Evolutionary conservation across 179 eudicot species (phyloP).

Genomic region (Beta corolliflora): DNA sequence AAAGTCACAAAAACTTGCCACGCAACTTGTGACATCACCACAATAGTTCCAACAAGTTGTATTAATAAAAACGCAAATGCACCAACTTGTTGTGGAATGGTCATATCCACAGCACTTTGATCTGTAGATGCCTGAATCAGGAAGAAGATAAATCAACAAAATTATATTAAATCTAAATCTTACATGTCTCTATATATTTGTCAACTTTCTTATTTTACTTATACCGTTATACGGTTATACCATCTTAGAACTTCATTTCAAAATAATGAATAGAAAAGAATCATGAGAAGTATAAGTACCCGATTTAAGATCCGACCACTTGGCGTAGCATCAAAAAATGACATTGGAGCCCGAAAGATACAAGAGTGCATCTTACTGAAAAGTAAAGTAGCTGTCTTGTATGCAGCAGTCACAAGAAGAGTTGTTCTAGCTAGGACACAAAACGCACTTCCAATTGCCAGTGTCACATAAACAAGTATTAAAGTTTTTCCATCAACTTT

Average conservation of each 20-base stretch:
- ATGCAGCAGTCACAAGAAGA: conserved; percentile 42
- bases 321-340: conserved; percentile 72
- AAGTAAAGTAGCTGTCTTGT: conserved; percentile 56
- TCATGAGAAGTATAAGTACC: conserved; percentile 33
- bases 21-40: conserved; percentile 74
- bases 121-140: conserved; percentile 68
- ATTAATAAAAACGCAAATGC: conserved; percentile 52
- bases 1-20: conserved; percentile 89
- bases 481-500: conserved; percentile 51
- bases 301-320: conserved; percentile 66
- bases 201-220: too few species aligned
- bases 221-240: too few species aligned
- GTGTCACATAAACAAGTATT: conserved; percentile 57
- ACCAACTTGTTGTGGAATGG: conserved; percentile 42
- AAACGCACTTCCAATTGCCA: conserved; percentile 66
- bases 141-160: conserved; percentile 55
- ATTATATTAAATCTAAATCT: neutral
- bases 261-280: neutral
- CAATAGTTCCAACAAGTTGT: conserved; percentile 64
- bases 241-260: too few species aligned
- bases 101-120: conserved; percentile 70
- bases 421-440: conserved; percentile 61
- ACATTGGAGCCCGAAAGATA: conserved; percentile 71
- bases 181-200: neutral
- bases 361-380: conserved; percentile 59